Evolutionary conservation across 495 filamentous ascomycete species (phyloP), one percentile per base, ranked within the genome.

Genomic region (Friedmanniomyces endolithicus): DNA sequence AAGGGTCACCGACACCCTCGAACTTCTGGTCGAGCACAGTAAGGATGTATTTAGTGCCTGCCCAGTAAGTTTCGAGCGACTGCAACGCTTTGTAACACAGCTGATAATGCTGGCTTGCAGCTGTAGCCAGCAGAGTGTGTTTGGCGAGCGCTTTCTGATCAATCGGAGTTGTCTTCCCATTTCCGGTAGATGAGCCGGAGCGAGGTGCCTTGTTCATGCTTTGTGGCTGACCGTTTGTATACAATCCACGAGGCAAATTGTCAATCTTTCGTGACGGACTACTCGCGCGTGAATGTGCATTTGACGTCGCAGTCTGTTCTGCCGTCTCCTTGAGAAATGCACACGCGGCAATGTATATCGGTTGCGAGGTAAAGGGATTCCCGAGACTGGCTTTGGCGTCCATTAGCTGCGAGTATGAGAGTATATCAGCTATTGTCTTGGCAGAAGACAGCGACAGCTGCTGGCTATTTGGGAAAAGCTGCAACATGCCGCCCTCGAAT

Each of bases 311-410:
- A 39, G 72, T 79, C 46, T 82, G 74, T n/a, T 71, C 60, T 2
- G 68, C 79, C 16, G 84, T 84, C 61, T 94, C 87, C 74, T 87
- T 84, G 16, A 94, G 70, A 59, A 94, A 94, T 6, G 86, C 86
- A 63, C 86, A 90, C 7, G 85, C 87, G 2, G 86, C 87, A 61
- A 94, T 88, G 63, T 90, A 94, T 63, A 94, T 88, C 11, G 87
- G 87, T 67, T 94, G 87, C 27, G 83, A 88, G 2, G 85, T 94
- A 53, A 94, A 94, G 0, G 87, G 87, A 53, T 90, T 90, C 11
- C 85, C 85, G 48, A 86, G 84, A 56, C 87, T 84, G 57, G 86
- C 86, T 68, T 83, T 83, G 1, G 83, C 81, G 67, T 89, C 85
- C 39, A 88, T 81, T 3, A 87, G 67, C 61, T 90, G 86, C 0